These are phyloP conservation scores for Leccinellum albellum DNA, from an alignment of 768 basidiomycete species.

Conservation along the genomic window DNA sequence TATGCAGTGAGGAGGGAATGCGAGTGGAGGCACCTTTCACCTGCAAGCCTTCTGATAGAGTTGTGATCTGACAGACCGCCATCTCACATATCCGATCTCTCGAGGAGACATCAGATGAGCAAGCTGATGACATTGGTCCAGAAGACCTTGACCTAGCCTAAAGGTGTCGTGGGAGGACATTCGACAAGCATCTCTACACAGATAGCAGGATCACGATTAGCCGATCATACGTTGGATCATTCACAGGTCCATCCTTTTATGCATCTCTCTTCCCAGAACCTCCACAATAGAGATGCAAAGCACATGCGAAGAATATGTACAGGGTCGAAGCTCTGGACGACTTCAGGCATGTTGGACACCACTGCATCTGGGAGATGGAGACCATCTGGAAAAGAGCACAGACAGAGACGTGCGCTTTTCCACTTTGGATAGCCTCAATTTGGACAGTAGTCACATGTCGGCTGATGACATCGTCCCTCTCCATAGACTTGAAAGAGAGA, in stretches of 20 bases:
- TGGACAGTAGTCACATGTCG: conserved; percentile 65
- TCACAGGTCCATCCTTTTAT: conserved; percentile 19
- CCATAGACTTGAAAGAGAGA: conserved; percentile 72
- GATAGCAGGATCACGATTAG: conserved; percentile 67
- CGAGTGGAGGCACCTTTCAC: too few species aligned
- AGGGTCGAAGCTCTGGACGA: conserved; percentile 61
- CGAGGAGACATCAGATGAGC: too few species aligned
- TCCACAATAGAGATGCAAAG: conserved; percentile 64
- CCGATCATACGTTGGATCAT: conserved; percentile 69
- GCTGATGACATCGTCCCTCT: conserved; percentile 58
- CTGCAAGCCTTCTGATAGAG: too few species aligned
- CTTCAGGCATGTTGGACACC: conserved; percentile 54
- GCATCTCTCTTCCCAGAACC: conserved; percentile 37
- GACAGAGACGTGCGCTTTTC: conserved; percentile 64
- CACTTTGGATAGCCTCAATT: conserved; percentile 60
- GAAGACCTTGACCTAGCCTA: conserved; percentile 81
- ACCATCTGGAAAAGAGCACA: conserved; percentile 65
- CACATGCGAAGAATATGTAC: conserved; percentile 67
- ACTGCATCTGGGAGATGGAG: conserved; percentile 40
- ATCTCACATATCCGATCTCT: too few species aligned
- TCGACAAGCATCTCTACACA: conserved; percentile 58
- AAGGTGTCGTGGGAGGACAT: conserved; percentile 50
- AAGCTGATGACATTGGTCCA: conserved; percentile 75
- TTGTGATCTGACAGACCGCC: too few species aligned
- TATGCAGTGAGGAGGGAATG: too few species aligned